Evolutionary conservation across 2,329 filamentous ascomycete species (phyloP), one percentile per base, ranked within the genome.

Genomic region (Teratosphaeria viscida): DNA sequence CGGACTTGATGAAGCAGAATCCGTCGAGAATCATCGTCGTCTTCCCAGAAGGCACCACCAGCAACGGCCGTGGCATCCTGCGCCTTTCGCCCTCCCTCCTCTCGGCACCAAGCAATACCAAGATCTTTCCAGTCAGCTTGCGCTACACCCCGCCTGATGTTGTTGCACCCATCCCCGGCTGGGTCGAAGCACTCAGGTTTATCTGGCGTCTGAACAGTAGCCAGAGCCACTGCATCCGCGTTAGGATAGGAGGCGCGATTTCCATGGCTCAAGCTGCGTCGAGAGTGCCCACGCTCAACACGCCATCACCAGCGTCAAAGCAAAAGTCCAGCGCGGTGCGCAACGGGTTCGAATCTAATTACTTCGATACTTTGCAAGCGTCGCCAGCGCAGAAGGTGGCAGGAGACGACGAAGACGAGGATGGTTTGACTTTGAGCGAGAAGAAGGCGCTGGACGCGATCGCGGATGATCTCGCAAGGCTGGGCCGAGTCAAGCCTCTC

Each of bases 41-140:
- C 1, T 96, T 97, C 72, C 92, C 94, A 12, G 94, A 99, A 76
- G 92, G 88, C 74, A 94, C 88, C 4, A 95, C 94, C 0, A 96
- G 90, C 53, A 99, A 99, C 71, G 92, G 92, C 63, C 87, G 89
- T 66, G 94, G 88, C 4, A 92, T 97, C 63, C 76, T 99, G 12
- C 89, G 90, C 1, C 84, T 96, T 59, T 90, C 88, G 62, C 90
- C 88, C 0, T 87, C 85, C 56, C 79, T 99, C 1, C 78, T 94
- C 2, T 82, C 85, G 16, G 83, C 84, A 0, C 84, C 86, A 0
- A 72, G 83, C 5, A 79, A 82, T 58, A 86, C 86, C 8, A 88
- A 86, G 70, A 90, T 99, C 65, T 97, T 95, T 76, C 92, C 94
- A 1, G 82, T 99, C 61, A 95, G 88, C 73, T 79, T 99, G 63